These are phyloP conservation scores for Leccinum proliferum DNA, from an alignment of 1,284 basidiomycete genomes.

Conservation along the genomic window DNA sequence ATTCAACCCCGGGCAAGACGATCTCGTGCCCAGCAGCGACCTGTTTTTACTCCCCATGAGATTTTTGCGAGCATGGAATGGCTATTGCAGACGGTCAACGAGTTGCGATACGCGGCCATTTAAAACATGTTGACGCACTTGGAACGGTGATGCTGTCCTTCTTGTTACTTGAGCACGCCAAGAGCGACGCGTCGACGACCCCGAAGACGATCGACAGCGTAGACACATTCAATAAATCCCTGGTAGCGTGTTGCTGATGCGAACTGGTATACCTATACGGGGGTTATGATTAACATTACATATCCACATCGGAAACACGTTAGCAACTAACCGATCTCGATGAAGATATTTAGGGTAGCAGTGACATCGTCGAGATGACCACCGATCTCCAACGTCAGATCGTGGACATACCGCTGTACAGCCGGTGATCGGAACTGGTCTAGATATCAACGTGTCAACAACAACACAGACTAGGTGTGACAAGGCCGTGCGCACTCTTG, in stretches of 20 bases:
- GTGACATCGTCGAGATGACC: slow-evolving; percentile 50
- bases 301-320: neutral
- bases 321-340: slow-evolving; percentile 42
- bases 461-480: slow-evolving; percentile 14
- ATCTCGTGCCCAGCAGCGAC: no score
- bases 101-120: no score
- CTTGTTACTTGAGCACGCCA: slow-evolving; percentile 40
- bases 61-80: no score
- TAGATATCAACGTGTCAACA: slow-evolving; percentile 5
- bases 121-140: no score
- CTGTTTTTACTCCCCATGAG: no score
- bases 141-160: neutral
- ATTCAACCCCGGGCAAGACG: no score
- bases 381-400: slow-evolving; percentile 44
- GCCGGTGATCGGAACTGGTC: slow-evolving; percentile 45
- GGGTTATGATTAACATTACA: slow-evolving; percentile 3
- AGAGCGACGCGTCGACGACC: slow-evolving; percentile 47
- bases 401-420: slow-evolving; percentile 52
- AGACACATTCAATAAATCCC: slow-evolving; percentile 47
- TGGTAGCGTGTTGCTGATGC: slow-evolving; percentile 51
- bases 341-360: slow-evolving; percentile 43
- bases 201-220: slow-evolving; percentile 57
- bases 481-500: slow-evolving; percentile 13
- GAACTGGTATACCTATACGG: slow-evolving; percentile 50
- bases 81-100: no score